phyloP scores from a whole-genome alignment of 2,329 filamentous ascomycete genomes.

The Trematosphaeria pertusa region DNA sequence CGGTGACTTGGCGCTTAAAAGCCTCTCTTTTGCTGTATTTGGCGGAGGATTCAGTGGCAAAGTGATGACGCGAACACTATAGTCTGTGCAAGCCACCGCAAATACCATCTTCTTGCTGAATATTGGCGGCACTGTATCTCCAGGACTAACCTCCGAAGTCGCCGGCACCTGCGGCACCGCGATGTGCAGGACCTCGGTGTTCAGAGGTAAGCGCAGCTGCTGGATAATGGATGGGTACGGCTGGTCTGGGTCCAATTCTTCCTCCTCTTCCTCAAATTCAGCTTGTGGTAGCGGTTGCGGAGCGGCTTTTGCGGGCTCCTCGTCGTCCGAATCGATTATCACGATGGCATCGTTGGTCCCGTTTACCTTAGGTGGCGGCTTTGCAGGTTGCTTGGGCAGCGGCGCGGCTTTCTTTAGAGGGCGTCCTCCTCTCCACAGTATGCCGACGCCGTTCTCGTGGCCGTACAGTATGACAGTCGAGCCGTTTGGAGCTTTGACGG shows the following conservation, averaged over 20 bases:
- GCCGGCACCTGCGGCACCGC: conserved; percentile 54
- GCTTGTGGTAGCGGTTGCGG: conserved; percentile 32
- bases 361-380: conserved; percentile 48
- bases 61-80: conserved; percentile 61
- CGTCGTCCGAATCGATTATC: conserved; percentile 65
- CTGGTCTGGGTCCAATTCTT: conserved; percentile 63
- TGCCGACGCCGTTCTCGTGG: conserved; percentile 63
- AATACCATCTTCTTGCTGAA: conserved; percentile 61
- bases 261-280: conserved; percentile 62
- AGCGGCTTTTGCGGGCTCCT: conserved; percentile 47
- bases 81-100: conserved; percentile 63
- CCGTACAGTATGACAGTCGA: conserved; percentile 68
- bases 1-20: conserved; percentile 28
- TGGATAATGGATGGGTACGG: conserved; percentile 63
- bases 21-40: conserved; percentile 39
- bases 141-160: conserved; percentile 36
- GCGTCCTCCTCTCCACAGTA: conserved; percentile 67
- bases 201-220: conserved; percentile 62
- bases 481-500: conserved; percentile 64
- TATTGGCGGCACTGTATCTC: conserved; percentile 53
- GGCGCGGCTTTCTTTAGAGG: conserved; percentile 49
- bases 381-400: conserved; percentile 35
- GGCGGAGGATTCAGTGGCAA: conserved; percentile 63
- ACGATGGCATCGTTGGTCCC: conserved; percentile 58
- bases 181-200: conserved; percentile 60